These are phyloP conservation scores for Sesbania bispinosa DNA, from an alignment of 306 rosid genomes.

Conservation along the genomic window DNA sequence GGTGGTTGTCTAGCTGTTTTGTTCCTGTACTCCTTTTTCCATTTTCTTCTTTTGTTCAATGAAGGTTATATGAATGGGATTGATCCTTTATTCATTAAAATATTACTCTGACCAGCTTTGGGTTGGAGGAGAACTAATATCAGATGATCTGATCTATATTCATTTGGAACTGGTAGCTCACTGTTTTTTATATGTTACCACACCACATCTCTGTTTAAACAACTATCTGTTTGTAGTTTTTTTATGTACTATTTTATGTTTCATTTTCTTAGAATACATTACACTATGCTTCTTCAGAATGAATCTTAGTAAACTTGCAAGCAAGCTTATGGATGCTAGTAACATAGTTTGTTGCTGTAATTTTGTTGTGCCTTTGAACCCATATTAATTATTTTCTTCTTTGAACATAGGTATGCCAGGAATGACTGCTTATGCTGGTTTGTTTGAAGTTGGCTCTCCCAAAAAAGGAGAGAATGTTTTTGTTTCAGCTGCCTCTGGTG, in stretches of 20 bases:
- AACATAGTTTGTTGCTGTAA: neutral
- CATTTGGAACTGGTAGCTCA: neutral
- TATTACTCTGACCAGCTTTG: neutral
- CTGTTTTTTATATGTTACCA: neutral
- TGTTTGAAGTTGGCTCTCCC: constrained; percentile 35
- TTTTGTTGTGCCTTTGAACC: neutral
- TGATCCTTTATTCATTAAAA: neutral
- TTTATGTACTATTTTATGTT: neutral
- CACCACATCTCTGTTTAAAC: neutral
- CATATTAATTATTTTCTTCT: neutral
- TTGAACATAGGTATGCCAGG: constrained; percentile 44
- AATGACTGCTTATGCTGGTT: constrained; percentile 38
- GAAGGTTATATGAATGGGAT: neutral
- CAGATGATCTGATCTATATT: neutral
- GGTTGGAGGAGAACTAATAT: neutral
- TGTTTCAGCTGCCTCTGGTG: constrained; percentile 38
- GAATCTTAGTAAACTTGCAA: neutral
- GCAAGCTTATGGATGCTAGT: neutral
- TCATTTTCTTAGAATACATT: neutral
- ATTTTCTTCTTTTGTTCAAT: neutral
- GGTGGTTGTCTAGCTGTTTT: too few species aligned
- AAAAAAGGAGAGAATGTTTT: constrained; percentile 42
- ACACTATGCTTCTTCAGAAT: neutral
- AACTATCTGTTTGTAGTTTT: too few species aligned
- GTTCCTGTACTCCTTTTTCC: too few species aligned